Evolutionary conservation across 345 rosid genomes (phyloP), one percentile per base, ranked within the genome.

Genomic region (Laguncularia racemosa): DNA sequence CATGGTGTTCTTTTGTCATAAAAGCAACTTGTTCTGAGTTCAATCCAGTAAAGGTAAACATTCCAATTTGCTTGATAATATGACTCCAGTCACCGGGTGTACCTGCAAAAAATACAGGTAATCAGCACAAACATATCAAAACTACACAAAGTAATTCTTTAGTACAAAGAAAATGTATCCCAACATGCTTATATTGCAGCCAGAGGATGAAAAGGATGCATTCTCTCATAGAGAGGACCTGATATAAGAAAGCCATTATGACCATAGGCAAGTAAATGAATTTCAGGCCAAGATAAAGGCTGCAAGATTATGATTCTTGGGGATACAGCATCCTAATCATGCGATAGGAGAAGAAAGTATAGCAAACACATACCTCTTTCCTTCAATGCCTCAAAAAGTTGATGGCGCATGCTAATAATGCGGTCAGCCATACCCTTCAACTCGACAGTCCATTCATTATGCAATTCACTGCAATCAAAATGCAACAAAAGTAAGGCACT

Each of bases 401-500:
- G 76, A 45, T 79, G 80, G 14, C 93, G 87, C 92, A 88, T 82
- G 78, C 79, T 78, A 51, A 76, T 75, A 56, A 88, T 83, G 45
- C 96, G 92, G 74, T 83, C 84, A 66, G 89, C 84, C 92, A 88
- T 85, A 23, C 79, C 88, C 63, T 85, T 88, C 79, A 88, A 71
- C 69, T 88, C 96, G 48, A 71, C 46, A 60, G 92, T 85, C 96
- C 96, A 88, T 57, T 85, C 88, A 44, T 78, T 54, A 71, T 73
- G 81, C 78, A 83, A 33, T 50, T 77, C 75, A 59, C 89, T 83
- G 70, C 49, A 69, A 33, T 33, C 40, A 33, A 33, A 33, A 1
- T 33, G 40, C 10, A 10, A 33, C 40, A 33, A 33, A 33, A 33
- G 40, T 33, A 7, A 33, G 9, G 5, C 40, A 33, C 40, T 33